Percentiles rank a stretch among this genome's conserved stretches.
These are phyloP conservation scores for Paecilomyces dactylethromorphus DNA, from an alignment of 2,329 filamentous ascomycete species.

Conservation along the genomic window DNA sequence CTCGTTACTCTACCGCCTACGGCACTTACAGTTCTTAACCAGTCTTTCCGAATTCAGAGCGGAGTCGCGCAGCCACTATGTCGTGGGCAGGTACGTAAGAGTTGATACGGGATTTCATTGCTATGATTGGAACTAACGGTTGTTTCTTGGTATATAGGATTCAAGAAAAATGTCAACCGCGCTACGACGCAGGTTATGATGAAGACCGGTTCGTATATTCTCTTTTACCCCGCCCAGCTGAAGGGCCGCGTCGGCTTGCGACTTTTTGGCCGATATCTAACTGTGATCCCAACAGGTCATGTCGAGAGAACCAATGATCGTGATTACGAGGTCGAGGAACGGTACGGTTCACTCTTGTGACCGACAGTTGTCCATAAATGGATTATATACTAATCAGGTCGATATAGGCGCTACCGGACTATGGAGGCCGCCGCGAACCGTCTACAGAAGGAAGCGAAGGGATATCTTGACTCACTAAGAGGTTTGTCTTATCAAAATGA, in stretches of 20 bases:
- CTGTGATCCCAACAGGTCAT: constrained; percentile 54
- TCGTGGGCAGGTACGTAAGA: constrained; percentile 61
- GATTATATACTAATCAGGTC: constrained; percentile 10
- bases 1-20: neutral
- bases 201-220: constrained; percentile 69
- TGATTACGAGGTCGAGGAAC: constrained; percentile 96
- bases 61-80: constrained; percentile 40
- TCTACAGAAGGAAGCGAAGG: constrained; percentile 95
- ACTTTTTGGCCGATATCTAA: neutral
- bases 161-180: constrained; percentile 97
- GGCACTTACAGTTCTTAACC: neutral
- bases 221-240: constrained; percentile 9
- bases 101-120: neutral
- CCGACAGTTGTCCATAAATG: neutral
- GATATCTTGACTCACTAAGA: constrained; percentile 91
- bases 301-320: constrained; percentile 98
- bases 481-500: constrained; percentile 44
- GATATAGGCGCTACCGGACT: constrained; percentile 76
- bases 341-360: constrained; percentile 42
- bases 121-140: constrained; percentile 13
- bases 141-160: constrained; percentile 46
- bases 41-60: constrained; percentile 1
- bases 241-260: neutral
- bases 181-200: constrained; percentile 99
- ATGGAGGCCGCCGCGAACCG: constrained; percentile 93